Evolutionary conservation across 1,284 basidiomycete species (phyloP).

Genomic region (Phellopilus nigrolimitatus): DNA sequence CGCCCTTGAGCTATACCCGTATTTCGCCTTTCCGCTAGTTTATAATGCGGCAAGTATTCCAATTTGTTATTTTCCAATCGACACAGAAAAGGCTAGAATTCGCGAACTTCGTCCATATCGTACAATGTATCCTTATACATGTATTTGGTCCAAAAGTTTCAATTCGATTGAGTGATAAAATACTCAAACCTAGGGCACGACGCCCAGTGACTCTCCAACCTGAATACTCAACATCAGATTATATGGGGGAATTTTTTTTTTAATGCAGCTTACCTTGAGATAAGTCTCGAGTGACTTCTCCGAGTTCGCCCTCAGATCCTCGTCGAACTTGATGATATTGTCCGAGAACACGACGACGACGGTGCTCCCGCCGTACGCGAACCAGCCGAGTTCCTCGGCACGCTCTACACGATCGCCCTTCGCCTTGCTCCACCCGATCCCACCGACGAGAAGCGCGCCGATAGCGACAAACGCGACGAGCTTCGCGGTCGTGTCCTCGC

Average conservation of each 20-base stretch:
- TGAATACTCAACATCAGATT: too few relatives aligned
- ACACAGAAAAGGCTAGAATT: too few relatives aligned
- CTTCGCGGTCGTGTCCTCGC: slow-evolving; percentile 39
- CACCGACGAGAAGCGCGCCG: slow-evolving; percentile 61
- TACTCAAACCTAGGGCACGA: background rate
- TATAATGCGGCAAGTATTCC: too few relatives aligned
- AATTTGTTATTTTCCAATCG: too few relatives aligned
- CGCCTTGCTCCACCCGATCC: slow-evolving; percentile 43
- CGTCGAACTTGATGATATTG: slow-evolving; percentile 57
- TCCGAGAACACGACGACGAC: slow-evolving; percentile 61
- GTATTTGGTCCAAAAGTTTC: too few relatives aligned
- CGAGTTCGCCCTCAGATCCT: slow-evolving; percentile 62
- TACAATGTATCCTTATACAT: too few relatives aligned
- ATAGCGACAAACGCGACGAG: slow-evolving; percentile 57
- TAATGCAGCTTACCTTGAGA: slow-evolving; percentile 58
- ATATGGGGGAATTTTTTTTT: too few relatives aligned
- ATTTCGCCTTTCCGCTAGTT: too few relatives aligned
- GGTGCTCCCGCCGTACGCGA: slow-evolving; percentile 71
- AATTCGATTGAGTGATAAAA: too few relatives aligned
- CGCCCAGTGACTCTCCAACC: background rate
- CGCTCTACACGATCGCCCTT: slow-evolving; percentile 36
- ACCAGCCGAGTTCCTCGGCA: slow-evolving; percentile 57
- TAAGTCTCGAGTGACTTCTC: slow-evolving; percentile 62
- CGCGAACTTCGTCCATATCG: too few relatives aligned
- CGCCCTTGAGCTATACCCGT: too few relatives aligned